Percentiles rank a stretch among this genome's conserved stretches.
These are phyloP conservation scores for Datura wrightii DNA, from an alignment of 257 asterid species.

Conservation along the genomic window DNA sequence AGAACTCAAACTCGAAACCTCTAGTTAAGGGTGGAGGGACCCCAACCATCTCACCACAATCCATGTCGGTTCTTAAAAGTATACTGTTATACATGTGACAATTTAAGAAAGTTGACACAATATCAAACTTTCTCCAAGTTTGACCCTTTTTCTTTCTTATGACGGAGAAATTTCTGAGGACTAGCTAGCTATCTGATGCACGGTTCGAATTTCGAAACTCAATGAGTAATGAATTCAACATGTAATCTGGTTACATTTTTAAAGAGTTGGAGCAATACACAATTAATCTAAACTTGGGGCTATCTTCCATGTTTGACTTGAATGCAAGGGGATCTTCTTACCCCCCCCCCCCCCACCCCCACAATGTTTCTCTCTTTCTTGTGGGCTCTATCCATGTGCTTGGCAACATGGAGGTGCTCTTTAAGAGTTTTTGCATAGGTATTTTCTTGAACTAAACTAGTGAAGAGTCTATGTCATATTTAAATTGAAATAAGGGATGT, in stretches of 20 bases:
- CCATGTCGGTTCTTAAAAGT: not conserved
- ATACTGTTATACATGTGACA: not conserved
- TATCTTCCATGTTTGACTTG: conserved; percentile 31
- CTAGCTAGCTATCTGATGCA: not conserved
- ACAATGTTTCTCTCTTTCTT: not conserved
- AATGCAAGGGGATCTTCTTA: conserved; percentile 6
- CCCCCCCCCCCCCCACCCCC: not conserved
- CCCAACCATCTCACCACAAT: too few relatives aligned
- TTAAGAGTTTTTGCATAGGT: conserved; percentile 42
- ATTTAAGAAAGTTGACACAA: not conserved
- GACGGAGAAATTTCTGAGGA: not conserved
- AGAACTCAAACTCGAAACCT: too few relatives aligned
- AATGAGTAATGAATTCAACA: not conserved
- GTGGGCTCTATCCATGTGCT: conserved; percentile 76
- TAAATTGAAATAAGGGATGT: conserved; percentile 57
- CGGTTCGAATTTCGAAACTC: not conserved
- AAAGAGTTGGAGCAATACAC: too few relatives aligned
- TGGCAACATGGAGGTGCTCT: conserved; percentile 53
- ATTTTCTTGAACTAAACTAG: conserved; percentile 52
- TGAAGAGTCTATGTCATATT: conserved; percentile 68
- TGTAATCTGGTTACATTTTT: too few relatives aligned
- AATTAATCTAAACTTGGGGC: not conserved
- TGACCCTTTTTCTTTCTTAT: conserved; percentile 9
- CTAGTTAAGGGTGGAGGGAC: too few relatives aligned
- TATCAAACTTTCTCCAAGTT: conserved; percentile 23